Evolutionary conservation across 768 basidiomycete species (phyloP).

Genomic region (Podaxis rugospora): DNA sequence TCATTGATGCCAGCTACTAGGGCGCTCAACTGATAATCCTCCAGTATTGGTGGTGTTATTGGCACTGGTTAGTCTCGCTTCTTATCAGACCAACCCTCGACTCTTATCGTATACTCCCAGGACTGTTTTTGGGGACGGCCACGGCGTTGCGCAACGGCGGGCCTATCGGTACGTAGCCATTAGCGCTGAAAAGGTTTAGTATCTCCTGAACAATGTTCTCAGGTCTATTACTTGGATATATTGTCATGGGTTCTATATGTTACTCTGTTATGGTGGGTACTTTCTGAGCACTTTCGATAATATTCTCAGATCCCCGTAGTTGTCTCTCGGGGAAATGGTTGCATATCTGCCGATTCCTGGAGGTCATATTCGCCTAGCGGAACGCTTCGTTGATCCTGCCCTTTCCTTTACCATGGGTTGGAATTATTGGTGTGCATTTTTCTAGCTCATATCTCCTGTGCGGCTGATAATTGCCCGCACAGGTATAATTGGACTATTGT

Average conservation of each 20-base stretch:
- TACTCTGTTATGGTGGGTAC: slow-evolving; percentile 62
- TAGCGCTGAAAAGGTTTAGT: neutral
- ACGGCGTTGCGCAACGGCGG: slow-evolving; percentile 48
- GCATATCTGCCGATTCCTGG: slow-evolving; percentile 77
- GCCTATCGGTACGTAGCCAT: slow-evolving; percentile 49
- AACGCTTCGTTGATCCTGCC: slow-evolving; percentile 77
- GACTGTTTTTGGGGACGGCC: slow-evolving; percentile 68
- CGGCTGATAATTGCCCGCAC: slow-evolving; percentile 20
- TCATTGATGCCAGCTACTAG: neutral
- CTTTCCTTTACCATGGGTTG: slow-evolving; percentile 57
- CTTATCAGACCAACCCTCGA: neutral
- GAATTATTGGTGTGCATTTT: slow-evolving; percentile 38
- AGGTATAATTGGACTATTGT: slow-evolving; percentile 63
- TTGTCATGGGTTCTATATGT: slow-evolving; percentile 60
- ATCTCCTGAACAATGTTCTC: neutral
- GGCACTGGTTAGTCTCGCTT: slow-evolving; percentile 45
- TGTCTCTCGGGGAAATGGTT: slow-evolving; percentile 73
- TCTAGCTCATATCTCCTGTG: slow-evolving; percentile 9
- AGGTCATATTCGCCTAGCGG: slow-evolving; percentile 76
- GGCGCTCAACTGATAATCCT: neutral
- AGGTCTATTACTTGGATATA: slow-evolving; percentile 71
- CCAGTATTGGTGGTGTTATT: slow-evolving; percentile 59
- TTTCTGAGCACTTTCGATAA: neutral
- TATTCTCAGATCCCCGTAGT: slow-evolving; percentile 26
- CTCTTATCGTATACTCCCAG: slow-evolving; percentile 24